A percentile compares a stretch with the other conserved stretches of the same genome.
Conservation (phyloP, 1,284 basidiomycete species). For the Sporisorium exsertum region DNA sequence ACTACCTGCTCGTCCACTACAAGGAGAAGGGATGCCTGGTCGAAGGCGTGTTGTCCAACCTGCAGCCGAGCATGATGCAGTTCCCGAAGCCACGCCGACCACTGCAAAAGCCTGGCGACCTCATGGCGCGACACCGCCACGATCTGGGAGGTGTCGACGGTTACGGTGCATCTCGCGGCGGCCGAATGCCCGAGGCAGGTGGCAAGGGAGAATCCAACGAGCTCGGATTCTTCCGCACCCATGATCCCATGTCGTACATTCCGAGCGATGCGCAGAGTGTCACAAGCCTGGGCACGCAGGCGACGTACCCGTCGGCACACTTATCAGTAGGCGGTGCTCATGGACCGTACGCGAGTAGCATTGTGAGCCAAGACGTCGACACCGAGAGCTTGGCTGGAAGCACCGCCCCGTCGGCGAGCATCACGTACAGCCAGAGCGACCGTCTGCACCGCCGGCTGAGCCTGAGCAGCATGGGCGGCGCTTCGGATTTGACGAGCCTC, state of each 20-base stretch:
- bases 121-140: slow-evolving; percentile 60
- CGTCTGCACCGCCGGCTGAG: slow-evolving; percentile 55
- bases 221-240: slow-evolving; percentile 91
- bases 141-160: slow-evolving; percentile 33
- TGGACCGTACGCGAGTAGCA: slow-evolving; percentile 56
- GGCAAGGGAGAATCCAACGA: slow-evolving; percentile 75
- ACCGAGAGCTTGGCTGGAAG: slow-evolving; percentile 44
- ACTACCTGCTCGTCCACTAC: slow-evolving; percentile 97
- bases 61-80: slow-evolving; percentile 98
- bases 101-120: slow-evolving; percentile 63
- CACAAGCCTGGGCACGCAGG: slow-evolving; percentile 59
- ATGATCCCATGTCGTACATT: slow-evolving; percentile 92
- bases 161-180: slow-evolving; percentile 13
- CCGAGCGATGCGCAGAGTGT: slow-evolving; percentile 78
- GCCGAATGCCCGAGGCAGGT: slow-evolving; percentile 13
- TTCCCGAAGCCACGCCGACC: slow-evolving; percentile 73
- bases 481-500: slow-evolving; percentile 53
- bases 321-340: slow-evolving; percentile 40
- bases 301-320: slow-evolving; percentile 55
- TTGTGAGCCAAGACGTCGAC: slow-evolving; percentile 61
- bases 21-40: slow-evolving; percentile 95
- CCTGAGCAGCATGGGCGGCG: slow-evolving; percentile 45
- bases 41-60: slow-evolving; percentile 93
- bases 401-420: slow-evolving; percentile 40
- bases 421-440: slow-evolving; percentile 63